A percentile compares a stretch with the other conserved stretches of the same genome.
phyloP scores from a whole-genome alignment of 2,329 filamentous ascomycete genomes.

The Microcyclospora pomicola region DNA sequence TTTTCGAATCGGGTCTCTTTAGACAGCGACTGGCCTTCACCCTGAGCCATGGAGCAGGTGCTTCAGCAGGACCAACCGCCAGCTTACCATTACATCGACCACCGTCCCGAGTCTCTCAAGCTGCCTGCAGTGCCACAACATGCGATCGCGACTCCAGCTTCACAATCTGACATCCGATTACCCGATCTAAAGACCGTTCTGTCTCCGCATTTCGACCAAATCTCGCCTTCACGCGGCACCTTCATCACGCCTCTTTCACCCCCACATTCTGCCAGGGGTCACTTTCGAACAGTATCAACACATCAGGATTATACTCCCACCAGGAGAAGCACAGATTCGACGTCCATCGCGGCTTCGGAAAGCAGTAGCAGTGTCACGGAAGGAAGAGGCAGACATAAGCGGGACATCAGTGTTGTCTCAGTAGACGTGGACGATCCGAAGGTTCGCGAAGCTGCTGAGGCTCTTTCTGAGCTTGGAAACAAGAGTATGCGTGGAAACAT shows the following conservation, averaged over 20 bases:
- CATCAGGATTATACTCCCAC: conserved; percentile 18
- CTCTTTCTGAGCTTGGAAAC: conserved; percentile 36
- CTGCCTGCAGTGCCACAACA: conserved; percentile 30
- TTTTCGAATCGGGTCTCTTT: neutral
- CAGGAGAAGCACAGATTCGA: conserved; percentile 19
- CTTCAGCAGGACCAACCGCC: neutral
- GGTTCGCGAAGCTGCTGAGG: conserved; percentile 36
- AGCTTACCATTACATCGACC: neutral
- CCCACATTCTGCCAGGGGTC: conserved; percentile 14
- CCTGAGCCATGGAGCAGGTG: neutral
- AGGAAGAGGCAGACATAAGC: conserved; percentile 23
- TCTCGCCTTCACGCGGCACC: conserved; percentile 15
- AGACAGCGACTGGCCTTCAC: neutral
- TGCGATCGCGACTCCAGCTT: conserved; percentile 13
- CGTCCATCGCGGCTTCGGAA: conserved; percentile 31
- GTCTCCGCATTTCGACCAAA: conserved; percentile 24
- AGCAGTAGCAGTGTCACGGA: conserved; percentile 30
- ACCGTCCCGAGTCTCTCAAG: conserved; percentile 24
- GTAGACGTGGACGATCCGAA: conserved; percentile 37
- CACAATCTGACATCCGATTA: conserved; percentile 22
- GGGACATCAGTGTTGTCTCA: conserved; percentile 29
- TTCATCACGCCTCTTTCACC: conserved; percentile 6
- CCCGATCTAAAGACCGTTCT: conserved; percentile 33
- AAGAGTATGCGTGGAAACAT: conserved; percentile 22
- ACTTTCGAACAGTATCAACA: conserved; percentile 25